Conservation (phyloP, 176 grass and related monocot species). For the Stipa capillata region DNA sequence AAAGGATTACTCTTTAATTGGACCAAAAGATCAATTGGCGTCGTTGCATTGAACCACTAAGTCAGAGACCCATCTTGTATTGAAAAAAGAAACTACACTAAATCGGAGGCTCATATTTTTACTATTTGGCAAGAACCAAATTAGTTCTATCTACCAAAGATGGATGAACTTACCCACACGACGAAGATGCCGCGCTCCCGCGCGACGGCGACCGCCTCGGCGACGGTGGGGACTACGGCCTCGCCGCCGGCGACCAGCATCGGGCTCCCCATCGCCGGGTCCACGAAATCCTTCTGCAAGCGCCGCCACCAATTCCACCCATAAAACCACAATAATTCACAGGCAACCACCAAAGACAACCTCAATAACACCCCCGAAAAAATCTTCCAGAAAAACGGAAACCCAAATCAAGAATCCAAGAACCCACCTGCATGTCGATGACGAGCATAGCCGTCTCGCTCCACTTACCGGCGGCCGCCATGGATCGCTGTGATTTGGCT, state of each 20-base stretch:
- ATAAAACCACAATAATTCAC: not conserved
- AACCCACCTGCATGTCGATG: conserved; percentile 70
- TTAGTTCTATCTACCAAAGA: not conserved
- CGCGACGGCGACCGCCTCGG: conserved; percentile 39
- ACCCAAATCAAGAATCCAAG: not conserved
- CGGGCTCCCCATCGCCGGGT: conserved; percentile 48
- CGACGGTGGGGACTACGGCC: conserved; percentile 34
- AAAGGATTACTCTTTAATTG: conserved; percentile 17
- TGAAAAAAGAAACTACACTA: not conserved
- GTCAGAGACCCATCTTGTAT: not conserved
- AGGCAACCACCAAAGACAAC: not conserved
- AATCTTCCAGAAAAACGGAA: not conserved
- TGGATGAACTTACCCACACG: conserved; percentile 50
- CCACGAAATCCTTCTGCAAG: conserved; percentile 56
- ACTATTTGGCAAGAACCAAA: not conserved
- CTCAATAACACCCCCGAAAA: not conserved
- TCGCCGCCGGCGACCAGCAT: conserved; percentile 38
- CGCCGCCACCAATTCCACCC: no score
- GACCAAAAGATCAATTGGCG: no score
- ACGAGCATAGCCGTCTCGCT: conserved; percentile 58
- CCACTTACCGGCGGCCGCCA: conserved; percentile 30
- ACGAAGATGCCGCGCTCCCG: conserved; percentile 63
- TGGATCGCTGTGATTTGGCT: not conserved
- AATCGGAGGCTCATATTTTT: not conserved
- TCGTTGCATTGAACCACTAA: no score